These are phyloP conservation scores for Penicillium sp. DNA, from an alignment of 2,329 filamentous ascomycete species.

Conservation along the genomic window DNA sequence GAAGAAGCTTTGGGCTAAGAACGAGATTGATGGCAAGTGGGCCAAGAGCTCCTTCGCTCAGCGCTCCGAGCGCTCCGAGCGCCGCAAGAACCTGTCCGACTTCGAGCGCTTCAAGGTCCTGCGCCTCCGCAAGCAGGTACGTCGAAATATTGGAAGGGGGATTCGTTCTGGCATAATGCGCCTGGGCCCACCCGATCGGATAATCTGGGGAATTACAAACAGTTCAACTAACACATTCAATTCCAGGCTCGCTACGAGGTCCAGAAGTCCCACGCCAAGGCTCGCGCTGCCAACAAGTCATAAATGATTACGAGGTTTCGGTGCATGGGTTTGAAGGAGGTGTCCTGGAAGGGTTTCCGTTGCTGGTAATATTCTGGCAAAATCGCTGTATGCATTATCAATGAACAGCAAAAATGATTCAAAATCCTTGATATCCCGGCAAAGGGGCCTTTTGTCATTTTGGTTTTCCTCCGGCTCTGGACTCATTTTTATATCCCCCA, in stretches of 20 bases:
- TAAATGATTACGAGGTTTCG: slow-evolving; percentile 34
- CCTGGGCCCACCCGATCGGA: not conserved
- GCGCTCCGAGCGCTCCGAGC: slow-evolving; percentile 75
- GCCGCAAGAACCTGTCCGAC: slow-evolving; percentile 86
- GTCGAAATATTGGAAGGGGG: slow-evolving; percentile 26
- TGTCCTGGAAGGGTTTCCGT: slow-evolving; percentile 34
- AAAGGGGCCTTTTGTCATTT: slow-evolving; percentile 18
- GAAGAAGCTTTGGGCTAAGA: slow-evolving; percentile 82
- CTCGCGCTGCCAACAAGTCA: slow-evolving; percentile 69
- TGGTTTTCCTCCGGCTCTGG: slow-evolving; percentile 15
- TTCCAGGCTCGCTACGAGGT: slow-evolving; percentile 77
- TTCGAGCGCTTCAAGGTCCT: slow-evolving; percentile 99
- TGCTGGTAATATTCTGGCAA: slow-evolving; percentile 33
- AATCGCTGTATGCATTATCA: slow-evolving; percentile 36
- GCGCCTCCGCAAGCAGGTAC: slow-evolving; percentile 96
- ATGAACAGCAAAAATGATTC: slow-evolving; percentile 39
- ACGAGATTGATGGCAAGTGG: slow-evolving; percentile 88
- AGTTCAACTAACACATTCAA: slow-evolving; percentile 9
- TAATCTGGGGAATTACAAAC: slow-evolving; percentile 4
- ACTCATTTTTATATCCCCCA: slow-evolving; percentile 13
- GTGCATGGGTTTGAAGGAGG: slow-evolving; percentile 39
- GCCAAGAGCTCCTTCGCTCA: slow-evolving; percentile 85
- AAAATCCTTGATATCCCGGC: slow-evolving; percentile 36
- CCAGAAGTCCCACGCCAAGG: slow-evolving; percentile 89
- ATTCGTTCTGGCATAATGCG: slow-evolving; percentile 1